Evolutionary conservation across 164 flowering plant genomes (phyloP).

Genomic region (Litsea cubeba): DNA sequence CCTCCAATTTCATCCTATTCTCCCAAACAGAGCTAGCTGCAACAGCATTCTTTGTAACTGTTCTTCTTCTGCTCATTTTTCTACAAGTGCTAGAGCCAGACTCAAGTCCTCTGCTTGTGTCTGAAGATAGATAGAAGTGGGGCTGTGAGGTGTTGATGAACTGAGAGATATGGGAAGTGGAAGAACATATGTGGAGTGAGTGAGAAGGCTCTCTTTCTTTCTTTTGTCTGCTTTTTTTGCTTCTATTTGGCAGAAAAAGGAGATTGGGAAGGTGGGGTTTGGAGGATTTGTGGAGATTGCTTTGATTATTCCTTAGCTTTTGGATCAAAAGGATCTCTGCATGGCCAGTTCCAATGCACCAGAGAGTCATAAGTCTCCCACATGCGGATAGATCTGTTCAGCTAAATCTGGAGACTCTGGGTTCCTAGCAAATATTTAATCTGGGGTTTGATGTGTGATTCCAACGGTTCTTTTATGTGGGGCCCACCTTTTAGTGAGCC

Average conservation of each 20-base stretch:
- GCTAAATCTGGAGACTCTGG: not conserved
- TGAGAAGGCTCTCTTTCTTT: not conserved
- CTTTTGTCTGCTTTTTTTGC: not conserved
- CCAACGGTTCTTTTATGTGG: too few relatives aligned
- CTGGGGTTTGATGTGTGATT: too few relatives aligned
- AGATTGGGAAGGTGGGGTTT: not conserved
- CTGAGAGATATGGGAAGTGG: not conserved
- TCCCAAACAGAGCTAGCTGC: constrained; percentile 83
- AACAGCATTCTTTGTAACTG: constrained; percentile 18
- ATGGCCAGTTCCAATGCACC: constrained; percentile 1
- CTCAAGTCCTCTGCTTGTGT: not conserved
- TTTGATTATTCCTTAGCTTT: constrained; percentile 6
- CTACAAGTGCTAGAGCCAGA: not conserved
- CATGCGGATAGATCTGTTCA: not conserved
- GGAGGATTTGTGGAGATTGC: not conserved
- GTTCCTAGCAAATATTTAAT: not conserved
- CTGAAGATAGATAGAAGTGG: not conserved
- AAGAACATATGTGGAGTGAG: not conserved
- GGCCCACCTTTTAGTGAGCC: too few relatives aligned
- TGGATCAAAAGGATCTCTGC: constrained; percentile 9
- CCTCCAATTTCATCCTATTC: constrained; percentile 65
- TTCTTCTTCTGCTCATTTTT: constrained; percentile 11
- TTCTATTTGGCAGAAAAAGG: not conserved
- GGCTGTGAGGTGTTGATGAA: not conserved
- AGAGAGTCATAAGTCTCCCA: constrained; percentile 2